A percentile compares a stretch with the other conserved stretches of the same genome.
Conservation (phyloP, 108 stramenopile genomes). For the Parietichytrium sp. region DNA sequence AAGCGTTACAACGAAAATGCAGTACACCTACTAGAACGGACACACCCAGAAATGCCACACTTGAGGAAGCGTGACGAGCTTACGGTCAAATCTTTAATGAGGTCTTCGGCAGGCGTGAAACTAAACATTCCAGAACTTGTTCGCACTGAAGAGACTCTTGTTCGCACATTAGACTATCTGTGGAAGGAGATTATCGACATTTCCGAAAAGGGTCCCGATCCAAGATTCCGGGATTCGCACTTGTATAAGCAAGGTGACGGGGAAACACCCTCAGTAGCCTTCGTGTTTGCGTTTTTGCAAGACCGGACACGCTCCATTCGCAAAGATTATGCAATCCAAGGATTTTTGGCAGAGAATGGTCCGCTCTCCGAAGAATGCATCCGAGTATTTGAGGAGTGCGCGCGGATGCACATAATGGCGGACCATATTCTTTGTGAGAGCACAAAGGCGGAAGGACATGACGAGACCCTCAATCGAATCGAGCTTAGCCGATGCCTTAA, state of each 20-base stretch:
- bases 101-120: constrained; percentile 6
- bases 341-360: constrained; percentile 5
- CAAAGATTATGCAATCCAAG: constrained; percentile 19
- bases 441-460: constrained; percentile 26
- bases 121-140: constrained; percentile 3
- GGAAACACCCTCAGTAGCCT: not conserved
- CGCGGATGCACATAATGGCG: constrained; percentile 32
- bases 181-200: constrained; percentile 8
- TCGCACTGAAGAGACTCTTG: not conserved
- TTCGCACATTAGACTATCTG: not conserved
- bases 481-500: constrained; percentile 15
- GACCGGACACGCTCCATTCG: constrained; percentile 31
- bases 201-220: not conserved
- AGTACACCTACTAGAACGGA: not conserved
- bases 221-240: constrained; percentile 10
- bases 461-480: not conserved
- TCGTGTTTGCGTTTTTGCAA: constrained; percentile 8
- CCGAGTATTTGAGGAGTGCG: constrained; percentile 15
- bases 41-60: constrained; percentile 11
- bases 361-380: not conserved
- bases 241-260: constrained; percentile 13
- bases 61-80: not conserved
- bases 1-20: constrained; percentile 14
- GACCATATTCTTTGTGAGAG: not conserved
- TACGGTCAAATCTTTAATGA: constrained; percentile 16